phyloP scores from a whole-genome alignment of 2,329 filamentous ascomycete species.

The Cladosporium sp. region DNA sequence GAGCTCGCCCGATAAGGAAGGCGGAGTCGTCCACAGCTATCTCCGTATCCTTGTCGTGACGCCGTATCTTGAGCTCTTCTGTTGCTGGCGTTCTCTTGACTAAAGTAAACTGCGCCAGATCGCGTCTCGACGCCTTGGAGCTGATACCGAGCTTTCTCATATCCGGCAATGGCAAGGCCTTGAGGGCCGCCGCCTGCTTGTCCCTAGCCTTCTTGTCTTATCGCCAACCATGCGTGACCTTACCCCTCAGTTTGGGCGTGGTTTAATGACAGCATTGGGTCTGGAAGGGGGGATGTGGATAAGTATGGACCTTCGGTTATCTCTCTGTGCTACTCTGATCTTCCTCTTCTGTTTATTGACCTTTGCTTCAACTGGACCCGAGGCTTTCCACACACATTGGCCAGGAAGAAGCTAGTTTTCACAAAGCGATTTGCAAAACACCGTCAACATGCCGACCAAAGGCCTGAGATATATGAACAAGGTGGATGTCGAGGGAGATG shows the following conservation, averaged over 20 bases:
- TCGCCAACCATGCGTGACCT: neutral
- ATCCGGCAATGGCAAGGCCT: neutral
- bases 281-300: neutral
- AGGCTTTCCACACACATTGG: neutral
- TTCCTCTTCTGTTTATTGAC: neutral
- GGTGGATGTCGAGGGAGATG: conserved; percentile 72
- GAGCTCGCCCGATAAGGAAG: conserved; percentile 15
- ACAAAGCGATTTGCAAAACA: neutral
- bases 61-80: conserved; percentile 5
- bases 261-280: conserved; percentile 16
- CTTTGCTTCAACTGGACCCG: neutral
- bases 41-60: neutral
- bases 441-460: conserved; percentile 48
- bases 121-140: conserved; percentile 1
- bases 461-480: conserved; percentile 71
- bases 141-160: neutral
- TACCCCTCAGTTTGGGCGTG: conserved; percentile 19
- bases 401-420: neutral
- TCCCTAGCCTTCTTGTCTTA: too few species aligned
- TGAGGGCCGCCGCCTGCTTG: neutral
- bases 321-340: neutral
- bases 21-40: neutral
- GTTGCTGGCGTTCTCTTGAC: neutral
- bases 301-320: conserved; percentile 1
- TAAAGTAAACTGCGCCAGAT: neutral